phyloP scores from a whole-genome alignment of 2,329 filamentous ascomycete species.

The Aspergillus tubingensis region DNA sequence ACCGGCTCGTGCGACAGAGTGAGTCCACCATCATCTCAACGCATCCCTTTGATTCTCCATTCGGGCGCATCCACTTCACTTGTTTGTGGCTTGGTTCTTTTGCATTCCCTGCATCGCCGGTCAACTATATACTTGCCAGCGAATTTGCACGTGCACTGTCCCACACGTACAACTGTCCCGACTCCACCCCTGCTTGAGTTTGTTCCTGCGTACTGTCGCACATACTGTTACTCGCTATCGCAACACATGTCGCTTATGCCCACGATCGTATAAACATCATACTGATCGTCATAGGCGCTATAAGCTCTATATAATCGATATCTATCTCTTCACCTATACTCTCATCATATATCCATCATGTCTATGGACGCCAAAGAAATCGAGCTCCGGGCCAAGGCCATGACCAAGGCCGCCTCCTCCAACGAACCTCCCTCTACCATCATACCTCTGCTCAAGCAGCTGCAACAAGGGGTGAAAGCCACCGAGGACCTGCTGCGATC shows the following conservation, averaged over 20 bases:
- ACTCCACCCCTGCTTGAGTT: background rate
- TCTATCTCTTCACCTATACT: background rate
- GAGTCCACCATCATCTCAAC: background rate
- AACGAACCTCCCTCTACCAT: constrained; percentile 74
- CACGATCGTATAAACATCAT: background rate
- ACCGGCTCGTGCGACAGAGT: constrained; percentile 5
- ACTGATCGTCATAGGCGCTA: background rate
- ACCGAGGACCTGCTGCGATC: constrained; percentile 88
- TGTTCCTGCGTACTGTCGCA: background rate
- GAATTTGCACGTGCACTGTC: constrained; percentile 13
- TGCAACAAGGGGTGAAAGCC: constrained; percentile 78
- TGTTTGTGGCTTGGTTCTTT: background rate
- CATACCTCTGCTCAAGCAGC: constrained; percentile 70
- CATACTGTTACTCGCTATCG: background rate
- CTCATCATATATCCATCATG: constrained; percentile 14
- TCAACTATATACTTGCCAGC: background rate
- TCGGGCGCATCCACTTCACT: background rate
- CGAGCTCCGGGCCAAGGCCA: constrained; percentile 71
- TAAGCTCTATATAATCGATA: constrained; percentile 6
- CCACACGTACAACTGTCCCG: background rate
- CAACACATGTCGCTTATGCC: background rate
- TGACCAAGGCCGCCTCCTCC: constrained; percentile 74
- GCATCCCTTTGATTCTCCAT: background rate
- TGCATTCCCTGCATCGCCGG: background rate
- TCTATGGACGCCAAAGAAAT: constrained; percentile 81